Percentiles rank a stretch among this genome's conserved stretches.
Evolutionary conservation across 129 eudicot species (phyloP).

Genomic region (Escallonia rubra): DNA sequence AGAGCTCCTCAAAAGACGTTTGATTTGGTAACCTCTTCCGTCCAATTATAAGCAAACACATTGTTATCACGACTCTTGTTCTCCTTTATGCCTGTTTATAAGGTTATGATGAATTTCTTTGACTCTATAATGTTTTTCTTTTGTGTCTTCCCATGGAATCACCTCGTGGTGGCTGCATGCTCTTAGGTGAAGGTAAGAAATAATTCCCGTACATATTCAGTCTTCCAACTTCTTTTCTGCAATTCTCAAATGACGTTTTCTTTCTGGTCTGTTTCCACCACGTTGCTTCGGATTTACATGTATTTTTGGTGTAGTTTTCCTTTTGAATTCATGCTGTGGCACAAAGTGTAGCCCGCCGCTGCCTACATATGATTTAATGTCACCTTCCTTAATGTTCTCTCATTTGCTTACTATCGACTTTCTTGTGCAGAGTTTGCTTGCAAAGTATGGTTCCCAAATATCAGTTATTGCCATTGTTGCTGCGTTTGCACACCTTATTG

Average conservation of each 20-base stretch:
- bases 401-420: too few species aligned
- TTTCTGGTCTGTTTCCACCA: not conserved
- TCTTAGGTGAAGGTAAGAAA: conserved; percentile 23
- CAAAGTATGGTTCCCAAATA: too few species aligned
- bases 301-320: too few species aligned
- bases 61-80: not conserved
- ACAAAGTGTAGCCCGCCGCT: too few species aligned
- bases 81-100: not conserved
- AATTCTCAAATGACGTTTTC: too few species aligned
- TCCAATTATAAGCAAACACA: not conserved
- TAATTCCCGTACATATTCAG: not conserved
- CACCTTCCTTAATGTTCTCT: too few species aligned
- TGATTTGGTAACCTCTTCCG: conserved; percentile 25
- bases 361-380: too few species aligned
- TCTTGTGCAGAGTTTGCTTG: too few species aligned
- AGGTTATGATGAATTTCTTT: too few species aligned
- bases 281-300: too few species aligned
- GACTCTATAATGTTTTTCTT: too few species aligned
- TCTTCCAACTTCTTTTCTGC: not conserved
- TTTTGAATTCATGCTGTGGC: not conserved
- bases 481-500: conserved; percentile 31
- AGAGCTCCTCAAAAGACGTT: conserved; percentile 11
- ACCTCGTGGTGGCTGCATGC: not conserved
- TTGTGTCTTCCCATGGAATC: too few species aligned
- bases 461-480: conserved; percentile 17